Base-by-base conservation (phyloP, 2,329 filamentous ascomycete species). In the Reticulascus tulasneorum region DNA sequence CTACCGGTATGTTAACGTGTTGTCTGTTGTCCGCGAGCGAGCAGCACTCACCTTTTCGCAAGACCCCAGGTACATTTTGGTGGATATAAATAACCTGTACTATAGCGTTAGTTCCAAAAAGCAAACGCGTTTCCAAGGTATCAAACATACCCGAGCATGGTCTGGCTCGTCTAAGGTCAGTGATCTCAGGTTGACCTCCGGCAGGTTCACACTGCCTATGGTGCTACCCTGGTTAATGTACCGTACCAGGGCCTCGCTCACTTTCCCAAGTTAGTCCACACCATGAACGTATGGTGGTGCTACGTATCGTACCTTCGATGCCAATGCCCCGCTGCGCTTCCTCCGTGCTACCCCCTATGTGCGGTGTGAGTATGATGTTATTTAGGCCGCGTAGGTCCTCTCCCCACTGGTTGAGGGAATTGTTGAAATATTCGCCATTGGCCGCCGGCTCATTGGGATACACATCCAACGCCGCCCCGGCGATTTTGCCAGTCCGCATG, bases 221-320 rank as follows among this genome's bases (percentile, higher is more conserved):
- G 93, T 98, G 38, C 84, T 80, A 42, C 93, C 93, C 62, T 93
- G 88, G 67, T 97, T 98, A 59, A 97, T 93, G 62, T 97, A 98
- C 54, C 86, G 81, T 38, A 94, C 85, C 34, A 98, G 71, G 25
- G 90, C 86, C 30, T 93, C 84, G 46, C 78, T 81, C 40, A 98
- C 93, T 79, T 42, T 12, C 29, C 18, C 28, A 21, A 24, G 26
- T 28, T 13, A 18, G 17, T 25, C 17, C 10, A n/a, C n/a, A n/a
- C n/a, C n/a, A n/a, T n/a, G n/a, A n/a, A n/a, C n/a, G n/a, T n/a
- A n/a, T n/a, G n/a, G n/a, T n/a, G n/a, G n/a, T n/a, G n/a, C n/a
- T n/a, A n/a, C n/a, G n/a, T n/a, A n/a, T 12, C 57, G 37, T 62
- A 75, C 75, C 76, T 71, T 98, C 93, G 27, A 94, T 76, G 50